Evolutionary conservation across 2,329 filamentous ascomycete genomes (phyloP).

Genomic region (Fusarium euwallaceae): DNA sequence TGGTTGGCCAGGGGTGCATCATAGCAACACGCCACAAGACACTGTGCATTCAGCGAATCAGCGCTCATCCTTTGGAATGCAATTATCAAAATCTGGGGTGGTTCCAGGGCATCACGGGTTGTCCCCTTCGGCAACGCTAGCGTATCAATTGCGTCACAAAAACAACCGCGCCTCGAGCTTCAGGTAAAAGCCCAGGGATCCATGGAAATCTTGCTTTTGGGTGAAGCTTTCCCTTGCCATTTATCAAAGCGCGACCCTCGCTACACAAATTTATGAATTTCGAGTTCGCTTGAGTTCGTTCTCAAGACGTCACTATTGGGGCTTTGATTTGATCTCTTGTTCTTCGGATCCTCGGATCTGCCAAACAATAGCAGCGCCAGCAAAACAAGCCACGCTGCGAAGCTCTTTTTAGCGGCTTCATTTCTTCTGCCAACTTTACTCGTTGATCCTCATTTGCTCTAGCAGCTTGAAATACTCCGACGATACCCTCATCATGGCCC

Average conservation of each 20-base stretch:
- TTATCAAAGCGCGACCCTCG: slow-evolving; percentile 19
- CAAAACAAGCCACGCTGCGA: slow-evolving; percentile 24
- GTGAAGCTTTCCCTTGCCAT: slow-evolving; percentile 18
- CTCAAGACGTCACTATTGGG: slow-evolving; percentile 30
- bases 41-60: not conserved
- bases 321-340: slow-evolving; percentile 15
- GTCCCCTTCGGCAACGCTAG: slow-evolving; percentile 31
- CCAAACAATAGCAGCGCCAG: slow-evolving; percentile 10
- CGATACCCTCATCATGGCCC: slow-evolving; percentile 51
- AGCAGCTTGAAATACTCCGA: not conserved
- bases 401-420: slow-evolving; percentile 20
- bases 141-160: slow-evolving; percentile 46
- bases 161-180: slow-evolving; percentile 32
- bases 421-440: slow-evolving; percentile 1
- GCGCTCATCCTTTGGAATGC: not conserved
- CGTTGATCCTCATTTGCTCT: slow-evolving; percentile 27
- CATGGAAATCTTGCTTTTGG: slow-evolving; percentile 33
- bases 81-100: slow-evolving; percentile 15
- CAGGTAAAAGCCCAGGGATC: slow-evolving; percentile 21
- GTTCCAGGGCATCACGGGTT: slow-evolving; percentile 4
- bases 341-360: slow-evolving; percentile 23
- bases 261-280: slow-evolving; percentile 1
- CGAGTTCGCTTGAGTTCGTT: not conserved
- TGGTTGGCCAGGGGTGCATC: not conserved
- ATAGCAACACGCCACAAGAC: not conserved